phyloP scores from a whole-genome alignment of 192 early-diverging fungal genomes.

The Podochytrium sp. region DNA sequence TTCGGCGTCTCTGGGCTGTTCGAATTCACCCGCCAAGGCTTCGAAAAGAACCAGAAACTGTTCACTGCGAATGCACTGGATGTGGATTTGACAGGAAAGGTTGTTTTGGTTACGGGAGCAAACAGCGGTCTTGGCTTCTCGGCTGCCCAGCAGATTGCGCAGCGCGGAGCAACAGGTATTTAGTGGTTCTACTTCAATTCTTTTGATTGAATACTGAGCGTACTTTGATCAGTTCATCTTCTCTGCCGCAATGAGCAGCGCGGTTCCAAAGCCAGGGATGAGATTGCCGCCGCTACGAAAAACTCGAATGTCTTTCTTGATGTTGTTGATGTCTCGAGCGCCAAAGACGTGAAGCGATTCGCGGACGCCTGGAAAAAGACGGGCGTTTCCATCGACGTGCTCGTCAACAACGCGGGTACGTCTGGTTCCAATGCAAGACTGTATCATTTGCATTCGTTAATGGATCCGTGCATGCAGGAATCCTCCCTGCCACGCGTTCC shows the following conservation, averaged over 20 bases:
- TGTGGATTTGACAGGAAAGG: background rate
- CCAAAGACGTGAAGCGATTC: conserved; percentile 2
- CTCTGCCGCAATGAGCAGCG: conserved; percentile 4
- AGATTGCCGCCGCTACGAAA: background rate
- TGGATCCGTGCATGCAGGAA: no score
- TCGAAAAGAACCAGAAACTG: background rate
- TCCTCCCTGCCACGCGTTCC: conserved; percentile 3
- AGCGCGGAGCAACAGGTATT: background rate
- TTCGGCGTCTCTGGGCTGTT: background rate
- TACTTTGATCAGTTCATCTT: no score
- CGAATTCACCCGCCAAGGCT: conserved; percentile 14
- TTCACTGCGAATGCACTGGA: conserved; percentile 15
- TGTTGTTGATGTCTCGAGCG: conserved; percentile 4
- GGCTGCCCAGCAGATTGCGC: conserved; percentile 4
- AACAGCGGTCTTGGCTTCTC: conserved; percentile 16
- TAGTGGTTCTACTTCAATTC: no score
- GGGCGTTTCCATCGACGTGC: background rate
- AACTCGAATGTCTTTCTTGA: background rate
- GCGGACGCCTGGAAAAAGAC: background rate
- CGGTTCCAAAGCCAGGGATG: background rate
- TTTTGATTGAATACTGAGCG: no score
- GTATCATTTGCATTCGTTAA: no score
- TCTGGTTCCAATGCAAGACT: no score
- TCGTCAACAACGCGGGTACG: conserved; percentile 50
- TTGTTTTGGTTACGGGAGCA: conserved; percentile 18